Base-by-base conservation (phyloP, 352 stramenopile genomes). In the Phytophthora multivora region DNA sequence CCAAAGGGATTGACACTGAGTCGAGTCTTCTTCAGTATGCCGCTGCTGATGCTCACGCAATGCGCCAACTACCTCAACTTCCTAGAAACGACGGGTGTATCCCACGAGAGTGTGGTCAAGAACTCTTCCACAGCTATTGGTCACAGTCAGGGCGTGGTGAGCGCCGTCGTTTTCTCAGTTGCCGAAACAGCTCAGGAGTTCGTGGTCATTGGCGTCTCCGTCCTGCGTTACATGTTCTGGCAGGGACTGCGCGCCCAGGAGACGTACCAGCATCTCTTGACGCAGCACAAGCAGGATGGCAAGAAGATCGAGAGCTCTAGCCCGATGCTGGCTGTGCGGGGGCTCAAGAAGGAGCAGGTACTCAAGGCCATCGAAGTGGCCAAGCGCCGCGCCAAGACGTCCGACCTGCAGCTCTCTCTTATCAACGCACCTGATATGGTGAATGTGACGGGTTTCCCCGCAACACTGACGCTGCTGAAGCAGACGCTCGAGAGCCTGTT, bases 181-280 rank as follows among this genome's bases (percentile, higher is more conserved):
- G 79, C 83, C 31, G 83, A 73, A 39, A 88, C 75, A 6, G 57
- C 48, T 16, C 51, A 79, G 16, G 79, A 91, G 31, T 88, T 91
- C 49, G 53, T 63, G 16, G 55, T 72, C 30, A 38, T 89, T 2
- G 66, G 70, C 2, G 63, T 93, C 13, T 46, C 59, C 11, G 63
- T 85, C 23, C 56, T 94, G 40, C 78, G 83, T 38, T 93, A 92
- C 59, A 82, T 94, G 78, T 93, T 95, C 57, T 93, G 79, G 69
- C 82, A 95, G 56, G 88, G 86, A 48, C 67, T 96, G 11, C 81
- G 81, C 51, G 69, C 77, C 9, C 85, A 95, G 41, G 82, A 90
- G 43, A 72, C 80, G 52, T 72, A 72, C 30, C 33, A 69, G 36
- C 39, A 79, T 23, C n/a, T 80, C 6, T 16, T 68, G 23, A 38